Conservation (phyloP, 2,329 filamentous ascomycete genomes). For the Talaromyces islandicus region DNA sequence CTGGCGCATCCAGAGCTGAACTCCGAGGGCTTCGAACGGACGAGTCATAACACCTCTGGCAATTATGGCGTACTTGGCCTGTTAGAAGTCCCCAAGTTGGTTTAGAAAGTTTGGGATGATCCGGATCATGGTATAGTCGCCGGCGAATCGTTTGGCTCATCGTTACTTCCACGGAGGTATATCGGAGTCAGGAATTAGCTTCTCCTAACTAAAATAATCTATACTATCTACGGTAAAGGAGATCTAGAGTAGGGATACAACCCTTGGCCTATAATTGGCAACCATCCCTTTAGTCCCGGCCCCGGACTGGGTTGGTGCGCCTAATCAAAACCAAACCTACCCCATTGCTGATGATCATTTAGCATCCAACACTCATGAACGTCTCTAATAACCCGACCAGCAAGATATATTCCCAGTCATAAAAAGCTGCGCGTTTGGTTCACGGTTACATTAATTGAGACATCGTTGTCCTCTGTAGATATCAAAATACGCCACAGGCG, state of each 20-base stretch:
- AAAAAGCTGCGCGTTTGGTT: no score
- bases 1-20: constrained; percentile 22
- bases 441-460: not conserved
- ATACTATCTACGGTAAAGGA: no score
- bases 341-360: no score
- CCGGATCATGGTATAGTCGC: constrained; percentile 44
- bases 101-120: constrained; percentile 52
- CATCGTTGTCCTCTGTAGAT: not conserved
- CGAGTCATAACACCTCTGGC: constrained; percentile 15
- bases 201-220: constrained; percentile 13
- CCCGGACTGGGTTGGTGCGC: no score
- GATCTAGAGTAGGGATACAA: no score
- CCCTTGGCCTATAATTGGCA: no score
- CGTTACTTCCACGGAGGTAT: constrained; percentile 25
- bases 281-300: no score
- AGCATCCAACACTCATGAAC: no score
- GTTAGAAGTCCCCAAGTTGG: constrained; percentile 52
- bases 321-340: no score
- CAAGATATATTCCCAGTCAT: no score
- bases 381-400: no score
- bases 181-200: constrained; percentile 24
- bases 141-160: constrained; percentile 37
- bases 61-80: constrained; percentile 51
- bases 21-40: constrained; percentile 15
- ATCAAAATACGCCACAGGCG: not conserved